Percentiles rank a stretch among this genome's conserved stretches.
Conservation (phyloP, 2,329 filamentous ascomycete genomes). For the Trichoderma afroharzianum region DNA sequence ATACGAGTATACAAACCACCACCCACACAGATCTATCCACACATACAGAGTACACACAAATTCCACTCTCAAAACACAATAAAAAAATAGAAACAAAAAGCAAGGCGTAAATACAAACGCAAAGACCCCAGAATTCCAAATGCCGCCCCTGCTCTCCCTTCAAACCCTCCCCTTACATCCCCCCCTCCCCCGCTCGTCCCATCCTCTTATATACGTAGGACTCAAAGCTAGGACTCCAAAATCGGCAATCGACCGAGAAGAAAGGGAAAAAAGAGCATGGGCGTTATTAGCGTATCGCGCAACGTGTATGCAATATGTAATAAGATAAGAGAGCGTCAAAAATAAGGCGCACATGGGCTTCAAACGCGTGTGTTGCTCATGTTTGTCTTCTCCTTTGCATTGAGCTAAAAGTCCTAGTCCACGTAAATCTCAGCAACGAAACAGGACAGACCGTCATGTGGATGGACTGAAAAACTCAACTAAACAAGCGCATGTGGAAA, state of each 20-base stretch:
- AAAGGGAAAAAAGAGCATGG: not conserved
- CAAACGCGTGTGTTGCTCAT: not conserved
- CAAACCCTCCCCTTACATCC: not conserved
- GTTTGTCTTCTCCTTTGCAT: not conserved
- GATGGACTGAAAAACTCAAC: not conserved
- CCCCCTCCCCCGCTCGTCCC: not conserved
- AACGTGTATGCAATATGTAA: not conserved
- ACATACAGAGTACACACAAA: not conserved
- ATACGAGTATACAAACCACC: not conserved
- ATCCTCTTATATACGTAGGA: not conserved
- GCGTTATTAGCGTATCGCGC: not conserved
- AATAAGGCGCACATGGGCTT: not conserved
- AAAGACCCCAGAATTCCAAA: not conserved
- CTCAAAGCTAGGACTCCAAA: not conserved
- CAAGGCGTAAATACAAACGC: not conserved
- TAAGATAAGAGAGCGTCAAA: not conserved
- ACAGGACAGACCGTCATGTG: not conserved
- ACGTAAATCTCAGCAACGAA: not conserved
- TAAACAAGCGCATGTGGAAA: not conserved
- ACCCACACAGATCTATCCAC: not conserved
- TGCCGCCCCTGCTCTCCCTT: not conserved
- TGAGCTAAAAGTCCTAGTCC: not conserved
- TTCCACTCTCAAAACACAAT: not conserved
- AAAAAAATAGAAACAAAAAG: not conserved
- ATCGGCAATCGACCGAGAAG: not conserved